Conservation (phyloP, 495 filamentous ascomycete genomes). For the Pyrenula massariospora region DNA sequence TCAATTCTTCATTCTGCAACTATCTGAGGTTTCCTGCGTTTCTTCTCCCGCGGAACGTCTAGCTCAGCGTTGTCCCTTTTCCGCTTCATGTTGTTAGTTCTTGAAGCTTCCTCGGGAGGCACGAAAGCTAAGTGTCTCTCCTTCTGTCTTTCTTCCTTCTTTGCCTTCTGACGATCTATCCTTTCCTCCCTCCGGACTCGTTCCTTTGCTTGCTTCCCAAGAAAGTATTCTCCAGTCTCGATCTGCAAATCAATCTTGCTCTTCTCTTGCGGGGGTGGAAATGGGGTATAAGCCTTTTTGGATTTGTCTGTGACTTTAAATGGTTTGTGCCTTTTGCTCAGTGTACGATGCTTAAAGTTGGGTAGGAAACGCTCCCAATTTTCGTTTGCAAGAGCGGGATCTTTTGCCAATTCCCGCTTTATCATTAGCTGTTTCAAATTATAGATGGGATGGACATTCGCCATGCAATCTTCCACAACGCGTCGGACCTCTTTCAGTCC, state of each 20-base stretch:
- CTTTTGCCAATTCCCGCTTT: conserved; percentile 93
- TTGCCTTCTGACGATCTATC: conserved; percentile 68
- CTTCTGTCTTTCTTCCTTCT: conserved; percentile 80
- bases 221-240: conserved; percentile 94
- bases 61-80: conserved; percentile 49
- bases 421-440: conserved; percentile 99
- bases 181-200: conserved; percentile 65
- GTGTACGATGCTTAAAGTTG: conserved; percentile 92
- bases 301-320: conserved; percentile 83
- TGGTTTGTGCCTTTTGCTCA: conserved; percentile 73
- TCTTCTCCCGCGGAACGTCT: conserved; percentile 36
- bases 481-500: conserved; percentile 86
- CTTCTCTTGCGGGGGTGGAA: conserved; percentile 66
- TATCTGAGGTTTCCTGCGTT: conserved; percentile 5
- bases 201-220: conserved; percentile 84
- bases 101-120: conserved; percentile 61
- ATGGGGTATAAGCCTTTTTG: conserved; percentile 88
- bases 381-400: conserved; percentile 74
- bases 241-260: conserved; percentile 98
- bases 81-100: conserved; percentile 40
- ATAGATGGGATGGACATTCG: conserved; percentile 86
- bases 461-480: conserved; percentile 92
- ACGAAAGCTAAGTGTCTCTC: conserved; percentile 76
- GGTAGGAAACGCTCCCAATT: conserved; percentile 95
- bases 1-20: not conserved